A percentile compares a stretch with the other conserved stretches of the same genome.
These are phyloP conservation scores for Mycena olivaceomarginata DNA, from an alignment of 768 basidiomycete genomes.

Conservation along the genomic window DNA sequence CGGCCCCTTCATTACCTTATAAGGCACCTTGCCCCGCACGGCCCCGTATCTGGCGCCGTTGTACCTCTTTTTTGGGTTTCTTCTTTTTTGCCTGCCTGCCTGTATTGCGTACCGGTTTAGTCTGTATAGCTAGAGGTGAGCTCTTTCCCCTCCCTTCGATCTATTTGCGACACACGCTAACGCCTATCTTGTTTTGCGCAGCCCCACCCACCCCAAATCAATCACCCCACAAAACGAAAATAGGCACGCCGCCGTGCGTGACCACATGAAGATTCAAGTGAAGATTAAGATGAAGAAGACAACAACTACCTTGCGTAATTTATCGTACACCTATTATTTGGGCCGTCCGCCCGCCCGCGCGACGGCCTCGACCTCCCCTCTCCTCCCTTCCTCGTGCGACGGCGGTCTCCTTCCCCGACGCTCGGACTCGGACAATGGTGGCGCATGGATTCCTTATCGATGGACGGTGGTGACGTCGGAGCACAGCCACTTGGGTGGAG, in stretches of 20 bases:
- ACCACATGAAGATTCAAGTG: background rate
- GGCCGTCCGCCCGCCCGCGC: background rate
- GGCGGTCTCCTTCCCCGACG: too few relatives aligned
- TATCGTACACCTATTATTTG: background rate
- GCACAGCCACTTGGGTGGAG: too few relatives aligned
- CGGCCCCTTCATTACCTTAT: too few relatives aligned
- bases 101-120: conserved; percentile 13
- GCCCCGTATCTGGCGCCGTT: background rate
- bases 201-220: background rate
- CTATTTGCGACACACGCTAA: background rate
- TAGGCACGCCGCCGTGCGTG: background rate
- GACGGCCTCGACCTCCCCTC: too few relatives aligned
- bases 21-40: too few relatives aligned
- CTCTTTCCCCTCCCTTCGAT: background rate
- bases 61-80: background rate
- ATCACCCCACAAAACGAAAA: background rate
- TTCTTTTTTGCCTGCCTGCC: background rate
- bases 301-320: background rate
- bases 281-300: background rate
- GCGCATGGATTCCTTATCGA: too few relatives aligned
- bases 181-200: background rate
- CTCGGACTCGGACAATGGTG: too few relatives aligned
- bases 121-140: conserved; percentile 19
- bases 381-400: too few relatives aligned
- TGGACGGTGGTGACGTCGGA: too few relatives aligned